These are phyloP conservation scores for Sapria himalayana DNA, from an alignment of 345 rosid genomes.

Conservation along the genomic window DNA sequence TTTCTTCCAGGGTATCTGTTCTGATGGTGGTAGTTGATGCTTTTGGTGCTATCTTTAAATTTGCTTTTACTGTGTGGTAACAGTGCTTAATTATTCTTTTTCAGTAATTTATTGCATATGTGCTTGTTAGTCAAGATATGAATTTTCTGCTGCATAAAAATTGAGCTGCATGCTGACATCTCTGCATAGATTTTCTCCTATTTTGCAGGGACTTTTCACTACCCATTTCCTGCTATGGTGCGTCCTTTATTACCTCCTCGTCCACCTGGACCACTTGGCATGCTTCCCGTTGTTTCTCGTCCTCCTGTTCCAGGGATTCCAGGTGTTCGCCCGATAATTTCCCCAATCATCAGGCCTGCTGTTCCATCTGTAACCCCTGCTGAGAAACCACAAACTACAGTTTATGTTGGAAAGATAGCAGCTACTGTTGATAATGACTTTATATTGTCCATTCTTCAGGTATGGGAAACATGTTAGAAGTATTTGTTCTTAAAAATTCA, in stretches of 20 bases:
- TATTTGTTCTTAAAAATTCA: background rate
- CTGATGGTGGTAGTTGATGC: slow-evolving; percentile 86
- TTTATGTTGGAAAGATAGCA: slow-evolving; percentile 92
- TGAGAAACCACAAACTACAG: slow-evolving; percentile 87
- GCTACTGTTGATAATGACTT: slow-evolving; percentile 70
- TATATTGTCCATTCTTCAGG: slow-evolving; percentile 65
- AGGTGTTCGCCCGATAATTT: slow-evolving; percentile 54
- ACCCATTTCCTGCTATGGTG: slow-evolving; percentile 49
- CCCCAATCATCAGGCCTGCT: slow-evolving; percentile 53
- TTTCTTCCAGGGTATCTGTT: slow-evolving; percentile 80
- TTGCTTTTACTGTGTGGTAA: slow-evolving; percentile 90
- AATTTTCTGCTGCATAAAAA: no score
- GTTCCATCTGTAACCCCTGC: slow-evolving; percentile 45
- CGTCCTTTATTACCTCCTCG: slow-evolving; percentile 71
- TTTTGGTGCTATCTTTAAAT: slow-evolving; percentile 70
- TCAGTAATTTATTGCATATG: slow-evolving; percentile 8
- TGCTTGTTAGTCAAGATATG: slow-evolving; percentile 10
- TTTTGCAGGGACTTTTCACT: slow-evolving; percentile 61
- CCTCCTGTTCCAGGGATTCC: slow-evolving; percentile 53
- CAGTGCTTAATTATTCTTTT: slow-evolving; percentile 22
- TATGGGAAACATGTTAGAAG: slow-evolving; percentile 9
- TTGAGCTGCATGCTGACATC: slow-evolving; percentile 45
- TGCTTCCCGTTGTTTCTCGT: slow-evolving; percentile 34
- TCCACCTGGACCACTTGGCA: slow-evolving; percentile 53
- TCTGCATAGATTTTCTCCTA: slow-evolving; percentile 35